Percentiles rank a stretch among this genome's conserved stretches.
phyloP scores from a whole-genome alignment of 345 rosid genomes.

The Clarkia xantiana region DNA sequence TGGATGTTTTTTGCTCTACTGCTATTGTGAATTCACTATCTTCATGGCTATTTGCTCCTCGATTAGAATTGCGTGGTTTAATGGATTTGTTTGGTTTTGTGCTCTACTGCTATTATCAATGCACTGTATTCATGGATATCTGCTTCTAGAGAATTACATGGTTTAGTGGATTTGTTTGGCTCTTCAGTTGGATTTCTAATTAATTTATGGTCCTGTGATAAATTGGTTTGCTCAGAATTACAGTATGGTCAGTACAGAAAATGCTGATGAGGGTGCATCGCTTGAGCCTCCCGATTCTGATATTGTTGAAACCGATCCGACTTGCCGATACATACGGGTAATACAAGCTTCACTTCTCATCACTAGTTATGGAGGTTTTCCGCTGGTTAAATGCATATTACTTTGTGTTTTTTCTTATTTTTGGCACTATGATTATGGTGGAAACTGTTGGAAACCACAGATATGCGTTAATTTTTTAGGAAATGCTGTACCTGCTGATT shows the following conservation, averaged over 20 bases:
- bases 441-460: too few species aligned
- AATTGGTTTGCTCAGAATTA: neutral
- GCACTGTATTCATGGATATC: too few species aligned
- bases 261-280: constrained; percentile 11
- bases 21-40: too few species aligned
- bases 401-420: neutral
- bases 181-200: neutral
- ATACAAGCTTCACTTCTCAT: neutral
- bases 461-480: neutral
- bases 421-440: neutral
- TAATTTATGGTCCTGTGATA: neutral
- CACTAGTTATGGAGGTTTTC: neutral
- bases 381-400: neutral
- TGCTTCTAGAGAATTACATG: too few species aligned
- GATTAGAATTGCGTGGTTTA: too few species aligned
- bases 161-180: too few species aligned
- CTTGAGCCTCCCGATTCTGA: constrained; percentile 17
- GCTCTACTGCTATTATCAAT: too few species aligned
- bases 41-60: too few species aligned
- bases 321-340: constrained; percentile 16
- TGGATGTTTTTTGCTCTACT: too few species aligned
- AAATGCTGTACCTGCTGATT: neutral
- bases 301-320: constrained; percentile 14
- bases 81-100: too few species aligned
- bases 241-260: constrained; percentile 6